Evolutionary conservation across 805 yeast genomes (phyloP), one percentile per base, ranked within the genome.

Genomic region (Metschnikowia noctiluminum): DNA sequence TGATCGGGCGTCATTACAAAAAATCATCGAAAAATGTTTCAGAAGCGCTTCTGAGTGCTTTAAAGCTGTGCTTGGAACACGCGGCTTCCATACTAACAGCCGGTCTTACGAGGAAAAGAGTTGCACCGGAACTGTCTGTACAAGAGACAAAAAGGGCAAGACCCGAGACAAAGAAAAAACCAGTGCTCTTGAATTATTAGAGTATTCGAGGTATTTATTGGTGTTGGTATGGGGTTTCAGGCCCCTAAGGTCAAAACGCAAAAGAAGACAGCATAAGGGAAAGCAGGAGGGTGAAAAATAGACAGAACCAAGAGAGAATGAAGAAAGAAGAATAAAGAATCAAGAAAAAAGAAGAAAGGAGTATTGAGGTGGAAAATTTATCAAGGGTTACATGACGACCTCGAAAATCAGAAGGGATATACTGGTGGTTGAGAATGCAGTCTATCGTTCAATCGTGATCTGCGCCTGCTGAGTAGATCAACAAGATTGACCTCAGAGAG

Each of bases 181-280:
- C 57, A 8, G 48, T 56, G 15, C 50, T 56, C 35, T 49, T 56
- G 56, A 56, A 56, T 40, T 56, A 56, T 48, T 56, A n/a, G n/a
- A n/a, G n/a, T n/a, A n/a, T n/a, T n/a, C n/a, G n/a, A n/a, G n/a
- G n/a, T n/a, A n/a, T n/a, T n/a, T n/a, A n/a, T n/a, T n/a, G n/a
- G n/a, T n/a, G n/a, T n/a, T n/a, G n/a, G n/a, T n/a, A n/a, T n/a
- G n/a, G n/a, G n/a, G n/a, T n/a, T n/a, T n/a, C n/a, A n/a, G n/a
- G n/a, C n/a, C n/a, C n/a, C n/a, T n/a, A n/a, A n/a, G n/a, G n/a
- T n/a, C n/a, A n/a, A n/a, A n/a, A n/a, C n/a, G n/a, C n/a, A n/a
- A n/a, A n/a, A n/a, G n/a, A n/a, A n/a, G n/a, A n/a, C n/a, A n/a
- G n/a, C n/a, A n/a, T n/a, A n/a, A n/a, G n/a, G n/a, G n/a, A n/a